Evolutionary conservation across 2,329 filamentous ascomycete species (phyloP), one percentile per base, ranked within the genome.

Genomic region (Pseudovirgaria hyperparasitica): DNA sequence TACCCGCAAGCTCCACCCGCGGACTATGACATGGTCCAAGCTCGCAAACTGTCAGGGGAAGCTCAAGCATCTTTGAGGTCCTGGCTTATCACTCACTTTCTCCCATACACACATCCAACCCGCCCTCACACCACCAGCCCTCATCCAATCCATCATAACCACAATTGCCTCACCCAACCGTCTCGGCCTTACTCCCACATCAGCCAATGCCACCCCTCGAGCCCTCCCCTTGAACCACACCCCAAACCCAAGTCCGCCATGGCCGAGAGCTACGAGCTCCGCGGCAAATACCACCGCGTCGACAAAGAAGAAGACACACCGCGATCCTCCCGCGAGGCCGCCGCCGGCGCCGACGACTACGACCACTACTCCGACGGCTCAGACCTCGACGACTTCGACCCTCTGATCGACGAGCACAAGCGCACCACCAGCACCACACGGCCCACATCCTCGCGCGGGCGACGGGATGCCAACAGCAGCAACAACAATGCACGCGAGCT

Each of bases 371-470:
- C 46, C 26, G 42, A 38, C 28, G 45, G 53, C 18, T 28, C 27
- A 38, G 52, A 55, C 34, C 45, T 62, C 31, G 58, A 61, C 35
- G 59, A 61, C 29, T 50, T 61, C 37, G 60, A 63, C 32, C 60
- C 60, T 11, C 45, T 63, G 5, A 57, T 57, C 31, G 53, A 52
- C 34, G 50, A 48, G 36, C 49, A 10, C 42, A 50, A 14, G 36
- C 47, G 32, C 31, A 50, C 26, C 47, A 48, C 27, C 38, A 40
- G 33, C 19, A 23, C 13, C 36, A 36, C 28, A 49, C 43, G 25
- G 48, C 52, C 19, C 37, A 42, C 7, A 44, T 53, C 25, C 30
- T 39, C n/a, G 36, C 33, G 6, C 31, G 30, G n/a, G 34, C 24
- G 23, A 10, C 12, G 15, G 21, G 18, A 20, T 9, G 27, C 18